phyloP scores from a whole-genome alignment of 768 basidiomycete genomes.

The Boletus tomentosulus region DNA sequence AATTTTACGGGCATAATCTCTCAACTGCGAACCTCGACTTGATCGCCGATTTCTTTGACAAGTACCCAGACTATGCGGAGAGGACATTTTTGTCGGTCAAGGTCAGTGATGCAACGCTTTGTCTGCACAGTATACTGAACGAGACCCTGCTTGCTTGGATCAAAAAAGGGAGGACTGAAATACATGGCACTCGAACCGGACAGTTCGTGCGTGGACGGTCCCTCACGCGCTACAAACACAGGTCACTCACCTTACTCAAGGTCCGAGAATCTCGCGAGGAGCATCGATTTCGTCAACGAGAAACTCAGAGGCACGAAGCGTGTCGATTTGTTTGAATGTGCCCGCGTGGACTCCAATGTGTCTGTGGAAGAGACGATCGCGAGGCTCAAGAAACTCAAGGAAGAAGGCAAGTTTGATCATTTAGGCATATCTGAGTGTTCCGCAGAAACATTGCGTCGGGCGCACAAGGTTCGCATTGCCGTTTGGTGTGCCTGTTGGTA shows the following conservation, averaged over 20 bases:
- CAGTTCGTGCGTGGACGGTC: constrained; percentile 24
- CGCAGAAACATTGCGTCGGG: constrained; percentile 43
- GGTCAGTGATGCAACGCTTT: neutral
- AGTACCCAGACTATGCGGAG: constrained; percentile 30
- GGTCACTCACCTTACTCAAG: neutral
- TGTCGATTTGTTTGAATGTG: constrained; percentile 57
- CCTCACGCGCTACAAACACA: neutral
- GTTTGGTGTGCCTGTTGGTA: neutral
- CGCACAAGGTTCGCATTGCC: constrained; percentile 14
- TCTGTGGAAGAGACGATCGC: constrained; percentile 44
- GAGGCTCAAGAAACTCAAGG: constrained; percentile 40
- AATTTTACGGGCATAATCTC: constrained; percentile 50
- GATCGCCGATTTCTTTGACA: constrained; percentile 43
- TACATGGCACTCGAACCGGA: constrained; percentile 13
- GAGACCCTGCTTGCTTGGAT: too few species aligned
- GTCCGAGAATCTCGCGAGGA: constrained; percentile 41
- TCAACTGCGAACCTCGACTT: constrained; percentile 42
- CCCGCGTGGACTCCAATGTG: constrained; percentile 41
- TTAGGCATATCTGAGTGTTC: constrained; percentile 54
- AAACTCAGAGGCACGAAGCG: constrained; percentile 49
- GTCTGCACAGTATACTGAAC: neutral
- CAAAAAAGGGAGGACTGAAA: neutral
- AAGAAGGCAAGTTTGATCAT: constrained; percentile 35
- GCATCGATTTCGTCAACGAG: constrained; percentile 42
- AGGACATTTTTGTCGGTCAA: constrained; percentile 29